Conservation (phyloP, 2,329 filamentous ascomycete species). For the Cercospora sp. region DNA sequence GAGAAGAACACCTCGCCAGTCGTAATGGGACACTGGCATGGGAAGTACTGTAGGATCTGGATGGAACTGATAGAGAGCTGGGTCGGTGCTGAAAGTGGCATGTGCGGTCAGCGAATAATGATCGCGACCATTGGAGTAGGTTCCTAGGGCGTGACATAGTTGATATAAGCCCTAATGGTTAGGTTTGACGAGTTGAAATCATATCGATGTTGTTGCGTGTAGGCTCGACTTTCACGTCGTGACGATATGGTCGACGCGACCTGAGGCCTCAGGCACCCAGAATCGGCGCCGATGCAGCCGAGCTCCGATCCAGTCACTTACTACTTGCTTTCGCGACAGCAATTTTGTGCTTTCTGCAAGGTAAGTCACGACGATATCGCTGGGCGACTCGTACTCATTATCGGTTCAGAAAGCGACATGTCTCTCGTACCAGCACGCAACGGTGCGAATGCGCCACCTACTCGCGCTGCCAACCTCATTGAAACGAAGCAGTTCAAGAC, state of each 20-base stretch:
- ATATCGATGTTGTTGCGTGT: not conserved
- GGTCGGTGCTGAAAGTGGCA: not conserved
- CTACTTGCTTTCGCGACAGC: not conserved
- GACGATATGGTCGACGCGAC: not conserved
- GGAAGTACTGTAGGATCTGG: not conserved
- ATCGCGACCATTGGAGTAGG: not conserved
- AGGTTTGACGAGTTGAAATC: not conserved
- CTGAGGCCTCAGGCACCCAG: not conserved
- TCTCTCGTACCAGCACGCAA: conserved; percentile 39
- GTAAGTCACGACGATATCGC: conserved; percentile 19
- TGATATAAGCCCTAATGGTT: not conserved
- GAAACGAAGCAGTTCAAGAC: conserved; percentile 35
- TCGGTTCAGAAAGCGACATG: conserved; percentile 26
- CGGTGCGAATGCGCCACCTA: conserved; percentile 38
- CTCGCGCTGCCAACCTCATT: conserved; percentile 31
- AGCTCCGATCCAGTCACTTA: not conserved
- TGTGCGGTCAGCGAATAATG: not conserved
- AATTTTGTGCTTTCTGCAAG: conserved; percentile 9
- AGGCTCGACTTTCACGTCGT: not conserved
- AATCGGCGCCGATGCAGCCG: not conserved
- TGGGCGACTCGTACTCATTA: conserved; percentile 17
- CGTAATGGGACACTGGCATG: not conserved
- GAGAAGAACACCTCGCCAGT: too few relatives aligned
- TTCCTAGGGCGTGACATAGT: not conserved
- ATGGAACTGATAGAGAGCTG: not conserved